Conservation (phyloP, 2,329 filamentous ascomycete genomes). For the Aspergillus thermomutatus region DNA sequence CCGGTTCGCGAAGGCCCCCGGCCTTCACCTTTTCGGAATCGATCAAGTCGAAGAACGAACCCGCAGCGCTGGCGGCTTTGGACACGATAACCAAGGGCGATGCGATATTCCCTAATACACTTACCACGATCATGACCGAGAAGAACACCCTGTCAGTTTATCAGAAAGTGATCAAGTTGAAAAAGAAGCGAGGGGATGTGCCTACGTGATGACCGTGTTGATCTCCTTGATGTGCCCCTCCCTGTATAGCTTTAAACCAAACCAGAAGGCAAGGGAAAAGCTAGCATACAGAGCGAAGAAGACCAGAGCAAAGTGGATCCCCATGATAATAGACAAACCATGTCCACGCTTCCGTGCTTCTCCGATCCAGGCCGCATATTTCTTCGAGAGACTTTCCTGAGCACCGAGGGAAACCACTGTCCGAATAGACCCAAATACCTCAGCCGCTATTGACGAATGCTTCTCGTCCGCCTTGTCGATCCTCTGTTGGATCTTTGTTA, state of each 20-base stretch:
- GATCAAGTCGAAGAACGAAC: conserved; percentile 32
- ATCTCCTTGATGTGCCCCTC: conserved; percentile 33
- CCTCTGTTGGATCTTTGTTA: conserved; percentile 30
- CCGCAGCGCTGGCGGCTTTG: conserved; percentile 32
- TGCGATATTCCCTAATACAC: conserved; percentile 25
- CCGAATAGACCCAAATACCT: conserved; percentile 42
- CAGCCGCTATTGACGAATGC: conserved; percentile 39
- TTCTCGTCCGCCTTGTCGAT: conserved; percentile 38
- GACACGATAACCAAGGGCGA: conserved; percentile 34
- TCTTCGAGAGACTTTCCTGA: conserved; percentile 32
- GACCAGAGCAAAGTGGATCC: conserved; percentile 29
- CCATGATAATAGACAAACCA: conserved; percentile 25
- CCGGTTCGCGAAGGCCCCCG: conserved; percentile 46
- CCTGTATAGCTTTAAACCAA: conserved; percentile 32
- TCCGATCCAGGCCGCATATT: conserved; percentile 36
- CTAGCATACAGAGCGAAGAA: conserved; percentile 38
- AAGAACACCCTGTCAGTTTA: conserved; percentile 12
- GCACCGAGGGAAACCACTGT: conserved; percentile 46
- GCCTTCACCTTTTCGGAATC: conserved; percentile 22
- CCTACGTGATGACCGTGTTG: conserved; percentile 36
- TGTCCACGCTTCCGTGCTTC: conserved; percentile 34
- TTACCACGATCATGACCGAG: conserved; percentile 23
- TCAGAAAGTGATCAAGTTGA: background rate
- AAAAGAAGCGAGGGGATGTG: background rate
- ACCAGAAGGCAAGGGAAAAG: conserved; percentile 38